These are phyloP conservation scores for Aurinia saxatilis DNA, from an alignment of 345 rosid species.

Conservation along the genomic window DNA sequence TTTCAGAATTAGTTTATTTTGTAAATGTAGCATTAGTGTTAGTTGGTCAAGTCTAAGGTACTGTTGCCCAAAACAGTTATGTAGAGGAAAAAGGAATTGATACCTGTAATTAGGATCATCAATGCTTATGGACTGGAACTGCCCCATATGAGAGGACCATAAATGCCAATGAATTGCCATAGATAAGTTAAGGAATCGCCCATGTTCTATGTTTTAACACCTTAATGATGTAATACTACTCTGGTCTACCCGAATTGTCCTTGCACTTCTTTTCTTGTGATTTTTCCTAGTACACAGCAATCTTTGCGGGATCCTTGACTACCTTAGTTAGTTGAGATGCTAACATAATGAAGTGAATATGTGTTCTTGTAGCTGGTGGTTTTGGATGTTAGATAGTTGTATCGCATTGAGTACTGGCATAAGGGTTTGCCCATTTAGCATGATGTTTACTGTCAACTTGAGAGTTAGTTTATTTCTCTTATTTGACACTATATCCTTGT, in stretches of 20 bases:
- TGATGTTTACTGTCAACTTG: not conserved
- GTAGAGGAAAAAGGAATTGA: not conserved
- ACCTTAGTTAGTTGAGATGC: too few relatives aligned
- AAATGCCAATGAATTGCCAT: not conserved
- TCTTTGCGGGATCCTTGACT: slow-evolving; percentile 2
- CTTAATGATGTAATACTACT: not conserved
- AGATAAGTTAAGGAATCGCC: not conserved
- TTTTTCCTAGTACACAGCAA: not conserved
- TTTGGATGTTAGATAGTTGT: slow-evolving; percentile 11
- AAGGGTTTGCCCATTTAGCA: not conserved
- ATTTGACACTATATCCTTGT: not conserved
- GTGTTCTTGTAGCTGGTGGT: not conserved
- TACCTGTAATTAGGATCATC: not conserved
- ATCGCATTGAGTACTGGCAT: not conserved
- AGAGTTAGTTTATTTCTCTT: not conserved
- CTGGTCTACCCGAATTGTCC: not conserved
- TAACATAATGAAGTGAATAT: not conserved
- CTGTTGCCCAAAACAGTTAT: not conserved
- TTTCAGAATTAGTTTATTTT: not conserved
- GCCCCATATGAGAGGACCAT: not conserved
- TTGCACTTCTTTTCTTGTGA: not conserved
- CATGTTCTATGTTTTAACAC: not conserved
- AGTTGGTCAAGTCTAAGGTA: not conserved
- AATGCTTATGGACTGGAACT: not conserved
- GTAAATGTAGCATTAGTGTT: not conserved